Evolutionary conservation across 306 rosid species (phyloP), one percentile per base, ranked within the genome.

Genomic region (Sindora glabra): DNA sequence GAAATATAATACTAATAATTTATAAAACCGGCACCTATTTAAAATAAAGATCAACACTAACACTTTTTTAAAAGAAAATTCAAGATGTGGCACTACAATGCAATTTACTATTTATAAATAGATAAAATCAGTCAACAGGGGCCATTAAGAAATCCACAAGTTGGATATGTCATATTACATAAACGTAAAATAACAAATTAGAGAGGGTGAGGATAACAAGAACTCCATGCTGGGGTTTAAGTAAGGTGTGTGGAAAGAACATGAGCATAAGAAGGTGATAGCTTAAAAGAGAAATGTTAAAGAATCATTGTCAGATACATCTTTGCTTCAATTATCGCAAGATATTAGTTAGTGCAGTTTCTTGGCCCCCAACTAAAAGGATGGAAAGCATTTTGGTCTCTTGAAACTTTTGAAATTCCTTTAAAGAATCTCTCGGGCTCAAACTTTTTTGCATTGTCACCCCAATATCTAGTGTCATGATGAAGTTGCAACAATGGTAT

Each of bases 351-450:
- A 3, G 70, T 32, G 41, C 87, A 78, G 13, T 67, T 72, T 56
- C 77, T 68, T 2, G 81, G 79, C 8, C 84, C 81, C 81, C 81
- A 71, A 8, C 83, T 69, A 72, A 81, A 81, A 0, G 87, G 77
- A 47, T 27, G 68, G 70, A 71, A 77, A 5, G 74, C 79, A 24
- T 55, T 19, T 48, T 64, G 68, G 48, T 68, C 71, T 37, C 39
- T 65, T 3, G 75, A 54, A 29, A 81, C 73, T 58, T 70, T 72
- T 1, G 63, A 50, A 55, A 71, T 70, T 15, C 84, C 81, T 10
- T 75, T 65, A 1, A 64, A 19, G 29, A 82, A 82, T 27, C 84
- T 78, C 46, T 62, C 65, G 7, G 87, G 81, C 16, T 78, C 69
- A 65, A 82, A 82, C 34, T 64, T 71, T 12, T 40, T 52, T 2